Conservation (phyloP, 1,139 yeast genomes). For the Hemisphaericaspora xylanilytica region DNA sequence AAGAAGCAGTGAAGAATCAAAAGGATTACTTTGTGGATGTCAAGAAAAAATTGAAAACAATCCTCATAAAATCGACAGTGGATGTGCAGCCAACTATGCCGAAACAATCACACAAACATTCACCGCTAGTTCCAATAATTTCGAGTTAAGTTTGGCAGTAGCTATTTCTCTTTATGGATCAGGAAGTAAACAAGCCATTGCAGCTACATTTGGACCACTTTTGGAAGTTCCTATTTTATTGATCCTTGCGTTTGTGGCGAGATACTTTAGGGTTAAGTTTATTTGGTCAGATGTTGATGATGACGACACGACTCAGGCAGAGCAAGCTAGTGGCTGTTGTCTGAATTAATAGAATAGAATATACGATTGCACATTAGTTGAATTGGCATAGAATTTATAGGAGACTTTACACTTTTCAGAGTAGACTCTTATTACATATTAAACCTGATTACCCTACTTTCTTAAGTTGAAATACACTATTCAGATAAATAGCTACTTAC, state of each 20-base stretch:
- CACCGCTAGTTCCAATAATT: conserved; percentile 58
- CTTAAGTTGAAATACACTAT: not conserved
- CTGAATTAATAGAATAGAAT: too few species aligned
- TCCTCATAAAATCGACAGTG: conserved; percentile 18
- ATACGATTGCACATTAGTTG: too few species aligned
- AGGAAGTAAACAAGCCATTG: conserved; percentile 53
- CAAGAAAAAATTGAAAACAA: conserved; percentile 20
- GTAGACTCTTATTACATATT: too few species aligned
- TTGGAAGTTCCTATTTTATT: conserved; percentile 55
- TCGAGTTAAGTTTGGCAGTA: conserved; percentile 53
- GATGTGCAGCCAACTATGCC: conserved; percentile 41
- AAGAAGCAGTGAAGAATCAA: conserved; percentile 4
- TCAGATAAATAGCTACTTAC: conserved; percentile 4
- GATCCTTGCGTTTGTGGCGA: conserved; percentile 41
- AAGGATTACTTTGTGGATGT: conserved; percentile 35
- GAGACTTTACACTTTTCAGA: too few species aligned
- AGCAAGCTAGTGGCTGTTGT: too few species aligned
- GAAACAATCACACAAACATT: conserved; percentile 51
- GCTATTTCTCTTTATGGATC: conserved; percentile 54
- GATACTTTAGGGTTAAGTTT: conserved; percentile 25
- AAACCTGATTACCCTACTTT: too few species aligned
- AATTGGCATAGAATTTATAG: too few species aligned
- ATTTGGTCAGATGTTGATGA: conserved; percentile 25
- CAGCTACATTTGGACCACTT: conserved; percentile 61
- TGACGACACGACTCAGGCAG: too few species aligned